phyloP scores from a whole-genome alignment of 495 filamentous ascomycete genomes.

The Aspergillus saccharolyticus region DNA sequence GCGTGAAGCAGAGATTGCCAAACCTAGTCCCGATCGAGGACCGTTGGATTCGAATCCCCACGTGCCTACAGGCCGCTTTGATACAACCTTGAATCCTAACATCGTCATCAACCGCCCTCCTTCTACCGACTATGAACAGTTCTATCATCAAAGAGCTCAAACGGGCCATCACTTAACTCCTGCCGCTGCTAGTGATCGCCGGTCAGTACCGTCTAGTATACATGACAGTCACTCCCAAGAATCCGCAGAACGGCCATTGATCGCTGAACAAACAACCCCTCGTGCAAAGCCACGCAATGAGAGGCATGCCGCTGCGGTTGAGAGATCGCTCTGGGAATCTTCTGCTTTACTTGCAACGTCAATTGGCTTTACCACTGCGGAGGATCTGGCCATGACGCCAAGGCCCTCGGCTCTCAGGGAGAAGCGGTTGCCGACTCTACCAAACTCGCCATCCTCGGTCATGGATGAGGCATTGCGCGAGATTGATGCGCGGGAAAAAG shows the following conservation, averaged over 20 bases:
- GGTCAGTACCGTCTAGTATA: constrained; percentile 21
- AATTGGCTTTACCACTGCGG: constrained; percentile 1
- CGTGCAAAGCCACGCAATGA: not conserved
- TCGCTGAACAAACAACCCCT: not conserved
- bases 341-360: constrained; percentile 16
- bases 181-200: constrained; percentile 7
- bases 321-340: constrained; percentile 16
- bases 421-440: constrained; percentile 43
- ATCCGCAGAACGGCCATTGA: not conserved
- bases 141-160: not conserved
- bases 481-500: constrained; percentile 34
- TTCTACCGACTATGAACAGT: not conserved
- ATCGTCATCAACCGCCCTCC: constrained; percentile 7
- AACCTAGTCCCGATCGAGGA: not conserved
- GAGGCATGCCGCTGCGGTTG: constrained; percentile 5
- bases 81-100: constrained; percentile 9
- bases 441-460: constrained; percentile 44
- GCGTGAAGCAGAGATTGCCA: not conserved
- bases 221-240: constrained; percentile 35
- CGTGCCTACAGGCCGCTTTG: constrained; percentile 5
- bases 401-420: constrained; percentile 27
- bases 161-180: constrained; percentile 1
- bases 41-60: not conserved
- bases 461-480: constrained; percentile 45
- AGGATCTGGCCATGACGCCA: constrained; percentile 27